These are phyloP conservation scores for Hypoxylon sp. DNA, from an alignment of 2,329 filamentous ascomycete genomes.

Conservation along the genomic window DNA sequence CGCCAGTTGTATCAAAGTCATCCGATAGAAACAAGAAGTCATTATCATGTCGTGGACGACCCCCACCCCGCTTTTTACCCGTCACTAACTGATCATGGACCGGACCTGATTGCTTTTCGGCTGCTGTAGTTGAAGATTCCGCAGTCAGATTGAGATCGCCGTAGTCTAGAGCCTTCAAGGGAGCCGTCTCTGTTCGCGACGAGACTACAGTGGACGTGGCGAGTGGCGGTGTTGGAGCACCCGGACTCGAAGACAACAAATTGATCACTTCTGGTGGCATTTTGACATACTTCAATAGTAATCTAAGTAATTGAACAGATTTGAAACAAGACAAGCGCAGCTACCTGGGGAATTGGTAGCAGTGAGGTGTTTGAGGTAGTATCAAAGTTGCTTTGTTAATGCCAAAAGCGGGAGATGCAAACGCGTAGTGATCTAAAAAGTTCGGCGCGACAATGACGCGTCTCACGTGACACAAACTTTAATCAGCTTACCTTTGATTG, in stretches of 20 bases:
- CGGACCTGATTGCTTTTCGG: constrained; percentile 2
- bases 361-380: constrained; percentile 3
- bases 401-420: not conserved
- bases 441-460: constrained; percentile 30
- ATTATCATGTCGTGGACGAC: constrained; percentile 31
- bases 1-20: constrained; percentile 58
- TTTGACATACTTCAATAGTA: constrained; percentile 21
- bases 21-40: constrained; percentile 54
- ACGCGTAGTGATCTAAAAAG: constrained; percentile 10
- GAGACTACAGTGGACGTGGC: constrained; percentile 15
- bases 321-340: constrained; percentile 2
- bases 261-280: constrained; percentile 54
- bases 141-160: constrained; percentile 18
- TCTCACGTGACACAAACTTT: constrained; percentile 26
- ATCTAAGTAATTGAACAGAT: constrained; percentile 11
- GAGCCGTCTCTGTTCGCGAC: constrained; percentile 12
- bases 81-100: constrained; percentile 5
- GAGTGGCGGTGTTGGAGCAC: constrained; percentile 25
- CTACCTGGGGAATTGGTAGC: not conserved
- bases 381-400: not conserved
- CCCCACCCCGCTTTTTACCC: constrained; percentile 36
- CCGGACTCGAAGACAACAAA: constrained; percentile 52
- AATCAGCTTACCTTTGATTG: not conserved
- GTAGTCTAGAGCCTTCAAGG: constrained; percentile 35
- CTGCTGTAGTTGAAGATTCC: constrained; percentile 10